These are phyloP conservation scores for Pseudogymnoascus sp. DNA, from an alignment of 2,329 filamentous ascomycete species.

Conservation along the genomic window DNA sequence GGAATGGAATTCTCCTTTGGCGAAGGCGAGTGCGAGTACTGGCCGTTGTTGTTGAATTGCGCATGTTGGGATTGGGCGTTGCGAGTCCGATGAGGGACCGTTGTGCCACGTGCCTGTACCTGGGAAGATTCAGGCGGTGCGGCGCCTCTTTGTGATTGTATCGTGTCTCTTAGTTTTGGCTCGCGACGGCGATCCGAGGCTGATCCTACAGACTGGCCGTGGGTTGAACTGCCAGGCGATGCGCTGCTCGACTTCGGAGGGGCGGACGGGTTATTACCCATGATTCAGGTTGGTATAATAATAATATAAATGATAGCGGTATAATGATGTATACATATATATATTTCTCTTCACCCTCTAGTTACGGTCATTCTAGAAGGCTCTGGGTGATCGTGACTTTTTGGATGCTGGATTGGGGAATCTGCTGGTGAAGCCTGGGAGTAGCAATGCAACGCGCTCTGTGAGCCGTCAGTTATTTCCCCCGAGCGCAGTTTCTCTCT, in stretches of 20 bases:
- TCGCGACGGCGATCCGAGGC: conserved; percentile 27
- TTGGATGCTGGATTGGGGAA: not conserved
- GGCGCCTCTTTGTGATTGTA: conserved; percentile 46
- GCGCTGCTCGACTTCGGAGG: conserved; percentile 11
- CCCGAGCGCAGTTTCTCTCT: not conserved
- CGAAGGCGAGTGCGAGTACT: conserved; percentile 3
- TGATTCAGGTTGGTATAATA: conserved; percentile 20
- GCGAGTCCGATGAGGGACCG: conserved; percentile 9
- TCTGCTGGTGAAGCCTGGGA: not conserved
- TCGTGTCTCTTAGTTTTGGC: conserved; percentile 45
- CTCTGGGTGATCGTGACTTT: not conserved
- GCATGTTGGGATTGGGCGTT: conserved; percentile 13
- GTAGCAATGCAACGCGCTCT: not conserved
- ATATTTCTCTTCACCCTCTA: conserved; percentile 1
- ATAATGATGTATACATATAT: conserved; percentile 4
- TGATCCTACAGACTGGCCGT: conserved; percentile 21
- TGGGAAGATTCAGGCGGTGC: conserved; percentile 55
- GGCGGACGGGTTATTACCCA: conserved; percentile 38
- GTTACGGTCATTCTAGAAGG: conserved; percentile 6
- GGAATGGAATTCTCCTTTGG: not conserved
- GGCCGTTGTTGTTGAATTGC: conserved; percentile 12
- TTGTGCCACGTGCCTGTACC: conserved; percentile 40
- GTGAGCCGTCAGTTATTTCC: not conserved
- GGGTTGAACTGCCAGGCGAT: conserved; percentile 22
- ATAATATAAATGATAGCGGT: not conserved